A percentile compares a stretch with the other conserved stretches of the same genome.
Conservation (phyloP, 2,329 filamentous ascomycete genomes). For the Akanthomyces lecanii region DNA sequence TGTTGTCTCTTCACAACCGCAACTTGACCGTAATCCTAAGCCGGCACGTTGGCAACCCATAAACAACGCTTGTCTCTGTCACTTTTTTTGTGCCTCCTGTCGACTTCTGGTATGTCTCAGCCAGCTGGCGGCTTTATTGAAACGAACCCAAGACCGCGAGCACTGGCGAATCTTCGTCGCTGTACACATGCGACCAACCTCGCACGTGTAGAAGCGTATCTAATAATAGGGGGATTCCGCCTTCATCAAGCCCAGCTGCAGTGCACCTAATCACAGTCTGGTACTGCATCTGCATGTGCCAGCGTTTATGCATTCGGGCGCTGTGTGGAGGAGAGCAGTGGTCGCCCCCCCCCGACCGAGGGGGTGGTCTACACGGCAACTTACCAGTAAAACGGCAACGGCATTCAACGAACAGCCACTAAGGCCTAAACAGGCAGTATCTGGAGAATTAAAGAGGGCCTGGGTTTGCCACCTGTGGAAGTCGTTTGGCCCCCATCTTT, state of each 20-base stretch:
- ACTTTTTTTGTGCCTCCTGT: neutral
- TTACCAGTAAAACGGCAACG: conserved; percentile 3
- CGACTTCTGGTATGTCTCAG: neutral
- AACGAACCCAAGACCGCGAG: neutral
- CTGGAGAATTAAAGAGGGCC: conserved; percentile 13
- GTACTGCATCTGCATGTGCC: neutral
- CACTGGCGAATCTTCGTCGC: neutral
- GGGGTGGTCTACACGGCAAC: neutral
- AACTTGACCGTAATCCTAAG: neutral
- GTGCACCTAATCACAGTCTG: neutral
- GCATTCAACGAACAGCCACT: conserved; percentile 6
- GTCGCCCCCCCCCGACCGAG: neutral
- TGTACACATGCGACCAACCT: neutral
- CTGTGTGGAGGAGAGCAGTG: neutral
- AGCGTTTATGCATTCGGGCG: neutral
- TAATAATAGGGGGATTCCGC: neutral
- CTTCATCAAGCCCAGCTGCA: neutral
- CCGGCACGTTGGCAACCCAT: neutral
- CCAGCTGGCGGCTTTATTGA: neutral
- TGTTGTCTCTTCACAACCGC: neutral
- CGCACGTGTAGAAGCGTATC: neutral
- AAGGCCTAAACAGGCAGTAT: conserved; percentile 10
- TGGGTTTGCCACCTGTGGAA: conserved; percentile 2
- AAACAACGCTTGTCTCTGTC: neutral
- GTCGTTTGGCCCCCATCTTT: conserved; percentile 8